Evolutionary conservation across 768 basidiomycete species (phyloP), one percentile per base, ranked within the genome.

Genomic region (Auriscalpium vulgare): DNA sequence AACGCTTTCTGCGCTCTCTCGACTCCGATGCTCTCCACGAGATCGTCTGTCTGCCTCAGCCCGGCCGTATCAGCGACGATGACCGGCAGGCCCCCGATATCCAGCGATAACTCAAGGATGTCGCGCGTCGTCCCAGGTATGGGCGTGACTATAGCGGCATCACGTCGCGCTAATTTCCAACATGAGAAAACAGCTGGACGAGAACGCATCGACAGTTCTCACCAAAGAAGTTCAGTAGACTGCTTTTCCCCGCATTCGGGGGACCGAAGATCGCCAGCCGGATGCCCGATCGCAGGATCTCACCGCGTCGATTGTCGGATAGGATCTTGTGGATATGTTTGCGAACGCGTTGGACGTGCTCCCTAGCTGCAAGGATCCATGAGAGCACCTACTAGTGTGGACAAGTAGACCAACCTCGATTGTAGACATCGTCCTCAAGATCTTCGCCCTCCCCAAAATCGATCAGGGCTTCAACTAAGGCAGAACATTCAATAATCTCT

Each of bases 401-500:
- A 11, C 37, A 56, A 34, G 47, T 55, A 16, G 10, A 45, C 69
- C 4, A 54, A 88, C 92, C 89, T 72, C 80, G 75, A 10, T 84
- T 84, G 60, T 81, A 84, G 17, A 91, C 83, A 9, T 78, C 84
- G n/a, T 87, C 87, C 64, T 94, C 91, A 43, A 95, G 80, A 37
- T 91, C 88, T 64, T 95, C 93, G 13, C 86, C 88, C 70, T 97
- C 93, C 7, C 91, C 91, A 68, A 95, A 97, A 68, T 95, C 93
- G 53, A 97, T 94, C 17, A 95, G 71, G 1, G 93, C 94, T 69
- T 97, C 94, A 4, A 91, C 75, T 59, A 84, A 78, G 10, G 93
- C 84, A 19, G 92, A 78, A 50, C 85, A 87, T 34, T 79, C 74
- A 21, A 95, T 79, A 16, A 91, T 84, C 11, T 82, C 77, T 8